Base-by-base conservation (phyloP, 768 basidiomycete genomes). In the Asterophora parasitica region DNA sequence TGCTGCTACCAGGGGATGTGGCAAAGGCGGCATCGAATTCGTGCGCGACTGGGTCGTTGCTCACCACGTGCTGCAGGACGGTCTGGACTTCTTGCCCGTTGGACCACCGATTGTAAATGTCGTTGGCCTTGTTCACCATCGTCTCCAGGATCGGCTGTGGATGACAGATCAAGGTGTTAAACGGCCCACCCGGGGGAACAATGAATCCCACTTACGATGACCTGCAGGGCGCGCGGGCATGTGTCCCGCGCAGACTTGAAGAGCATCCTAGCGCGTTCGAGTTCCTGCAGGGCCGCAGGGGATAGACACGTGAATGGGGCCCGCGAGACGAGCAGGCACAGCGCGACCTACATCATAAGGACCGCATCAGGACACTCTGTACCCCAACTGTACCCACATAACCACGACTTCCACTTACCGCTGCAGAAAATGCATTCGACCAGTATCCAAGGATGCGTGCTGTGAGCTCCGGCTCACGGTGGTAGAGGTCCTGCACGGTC, bases 251-350 rank as follows among this genome's bases (percentile, higher is more conserved):
- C 75, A 16, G 68, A 61, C 41, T 70, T 69, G 59, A 76, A 78
- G 35, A 77, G 51, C 47, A 62, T 58, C 32, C 74, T 63, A 7
- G 74, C 74, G 30, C 75, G 66, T 58, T 78, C 71, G 9, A 87
- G 67, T 58, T 85, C 81, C 59, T 78, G 76, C 31, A 86, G 69
- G 32, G 79, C 83, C 53, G 77, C 78, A 42, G 80, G 78, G 10
- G 79, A 77, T 10, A 85, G 65, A 52, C 77, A 80, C 20, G 82
- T 76, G 60, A 78, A 81, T n/a, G 84, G 84, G 12, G 82, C 81
- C 44, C 83, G 74, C 34, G 78, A 81, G 16, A 85, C 76, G 45
- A 78, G 63, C 46, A 79, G 57, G 53, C 76, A 77, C 28, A 78
- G 60, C 16, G 77, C 76, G 35, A 78, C 71, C 76, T 79, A 52